Evolutionary conservation across 2,329 filamentous ascomycete genomes (phyloP), one percentile per base, ranked within the genome.

Genomic region (Sporothrix phasma): DNA sequence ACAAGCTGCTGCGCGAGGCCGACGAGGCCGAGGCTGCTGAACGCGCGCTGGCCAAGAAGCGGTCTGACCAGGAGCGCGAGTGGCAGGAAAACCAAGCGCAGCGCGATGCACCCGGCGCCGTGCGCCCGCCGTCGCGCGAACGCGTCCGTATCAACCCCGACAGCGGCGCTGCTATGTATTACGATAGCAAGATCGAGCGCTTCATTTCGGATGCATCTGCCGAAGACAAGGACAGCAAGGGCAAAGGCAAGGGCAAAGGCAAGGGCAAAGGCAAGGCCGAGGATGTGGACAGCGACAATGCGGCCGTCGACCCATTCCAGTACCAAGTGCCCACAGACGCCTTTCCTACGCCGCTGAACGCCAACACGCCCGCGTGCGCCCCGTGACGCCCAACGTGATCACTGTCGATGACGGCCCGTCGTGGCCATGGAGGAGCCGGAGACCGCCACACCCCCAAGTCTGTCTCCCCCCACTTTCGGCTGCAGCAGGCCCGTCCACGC

Each of bases 321-420:
- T 86, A 77, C 70, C 83, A 82, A 72, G 80, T 85, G 66, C 68
- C 77, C 47, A 76, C 81, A 66, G 78, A 81, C 69, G 78, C 78
- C n/a, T 83, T 83, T 65, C 73, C 75, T 58, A 80, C 79, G 10
- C 78, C 81, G 3, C 68, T 72, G 37, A 69, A 72, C 64, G 70
- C 72, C 24, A 77, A 47, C 7, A 24, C 75, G 13, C 76, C 78
- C 0, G 70, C 43, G 19, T 62, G 24, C 75, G 77, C 56, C 77
- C 80, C 2, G 68, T 80, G 66, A 81, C 80, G n/a, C 68, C 68
- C 29, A 53, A 49, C 34, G 58, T 69, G 8, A 51, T 69, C 39
- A 69, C 68, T 0, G 34, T 69, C 15, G 68, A 68, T 46, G 65
- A 67, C 31, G 67, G 64, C 1, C 68, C 68, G 26, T 65, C 67